Base-by-base conservation (phyloP, 2,329 filamentous ascomycete genomes). In the Cercospora sp. region DNA sequence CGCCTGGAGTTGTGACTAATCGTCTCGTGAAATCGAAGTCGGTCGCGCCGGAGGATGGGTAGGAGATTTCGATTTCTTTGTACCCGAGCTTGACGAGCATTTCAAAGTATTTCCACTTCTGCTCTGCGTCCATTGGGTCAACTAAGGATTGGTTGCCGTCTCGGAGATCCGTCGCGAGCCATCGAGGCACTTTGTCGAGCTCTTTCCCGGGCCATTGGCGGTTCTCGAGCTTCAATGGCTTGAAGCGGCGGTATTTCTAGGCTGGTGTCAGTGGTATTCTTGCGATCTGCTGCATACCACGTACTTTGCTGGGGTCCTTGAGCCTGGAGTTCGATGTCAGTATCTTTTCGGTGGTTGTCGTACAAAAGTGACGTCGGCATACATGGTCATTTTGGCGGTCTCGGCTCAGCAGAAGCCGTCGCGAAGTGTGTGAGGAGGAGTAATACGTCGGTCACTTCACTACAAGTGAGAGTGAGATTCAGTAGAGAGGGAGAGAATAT, bases 61-160 rank as follows among this genome's bases (percentile, higher is more conserved):
- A 98, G 4, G 94, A 95, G 20, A 97, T 91, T 79, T 98, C 94
- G 73, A 98, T 97, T 82, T 98, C 94, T 83, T 97, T 98, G 86
- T 96, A 98, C 74, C 95, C 94, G 60, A 97, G 86, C 69, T 94
- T 89, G 76, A 90, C 88, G 64, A 98, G 88, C 93, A 97, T 96
- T 82, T 94, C 90, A 85, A 98, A 98, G 85, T 94, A 98, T 69
- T 86, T 85, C 88, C 91, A 95, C 83, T 98, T 98, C 84, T 97
- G 93, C 60, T 97, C 92, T 73, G 93, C 93, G 77, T 93, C 95
- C 94, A 98, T 97, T 71, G 94, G 94, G 79, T 97, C 92, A 36
- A 92, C 89, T 80, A 97, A 84, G 80, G 90, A 94, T 84, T 98
- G 94, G 84, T 97, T 97, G 66, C 94, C 94, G 84, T 98, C 94